These are phyloP conservation scores for Cubamyces lactineus DNA, from an alignment of 768 basidiomycete species.

Conservation along the genomic window DNA sequence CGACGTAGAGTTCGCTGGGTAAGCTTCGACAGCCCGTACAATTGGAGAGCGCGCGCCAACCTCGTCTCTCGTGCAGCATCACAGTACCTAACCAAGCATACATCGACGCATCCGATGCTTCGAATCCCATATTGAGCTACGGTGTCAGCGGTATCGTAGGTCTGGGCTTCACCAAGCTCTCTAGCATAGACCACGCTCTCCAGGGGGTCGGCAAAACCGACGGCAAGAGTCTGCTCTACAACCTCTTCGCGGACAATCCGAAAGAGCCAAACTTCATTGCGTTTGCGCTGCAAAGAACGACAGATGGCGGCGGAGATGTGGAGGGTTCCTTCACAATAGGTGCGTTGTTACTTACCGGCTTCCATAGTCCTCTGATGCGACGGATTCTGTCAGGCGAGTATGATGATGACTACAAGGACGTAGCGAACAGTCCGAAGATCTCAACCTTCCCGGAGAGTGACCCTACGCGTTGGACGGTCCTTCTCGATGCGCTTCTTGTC, in stretches of 20 bases:
- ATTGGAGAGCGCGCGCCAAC: neutral
- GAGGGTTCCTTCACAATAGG: constrained; percentile 77
- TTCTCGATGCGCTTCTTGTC: constrained; percentile 73
- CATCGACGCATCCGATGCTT: constrained; percentile 62
- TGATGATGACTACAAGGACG: constrained; percentile 61
- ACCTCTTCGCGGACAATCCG: constrained; percentile 71
- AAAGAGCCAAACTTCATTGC: constrained; percentile 80
- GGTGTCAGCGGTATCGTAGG: constrained; percentile 75
- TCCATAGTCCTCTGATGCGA: neutral
- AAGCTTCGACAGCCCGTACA: constrained; percentile 24
- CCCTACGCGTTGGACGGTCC: constrained; percentile 76
- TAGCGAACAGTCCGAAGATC: constrained; percentile 61
- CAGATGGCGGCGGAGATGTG: constrained; percentile 54
- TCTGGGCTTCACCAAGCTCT: constrained; percentile 78
- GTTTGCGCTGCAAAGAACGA: constrained; percentile 68
- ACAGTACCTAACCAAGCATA: constrained; percentile 70
- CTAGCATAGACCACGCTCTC: constrained; percentile 59
- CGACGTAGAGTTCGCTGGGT: constrained; percentile 73
- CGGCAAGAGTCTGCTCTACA: constrained; percentile 75
- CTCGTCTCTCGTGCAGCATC: constrained; percentile 45
- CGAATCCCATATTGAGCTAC: constrained; percentile 74
- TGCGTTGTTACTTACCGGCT: constrained; percentile 31
- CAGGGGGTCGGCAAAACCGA: constrained; percentile 62
- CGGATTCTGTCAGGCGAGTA: constrained; percentile 55
- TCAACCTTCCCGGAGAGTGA: constrained; percentile 70